A percentile compares a stretch with the other conserved stretches of the same genome.
phyloP scores from a whole-genome alignment of 176 grass and related monocot genomes.

The Carex myosuroides region DNA sequence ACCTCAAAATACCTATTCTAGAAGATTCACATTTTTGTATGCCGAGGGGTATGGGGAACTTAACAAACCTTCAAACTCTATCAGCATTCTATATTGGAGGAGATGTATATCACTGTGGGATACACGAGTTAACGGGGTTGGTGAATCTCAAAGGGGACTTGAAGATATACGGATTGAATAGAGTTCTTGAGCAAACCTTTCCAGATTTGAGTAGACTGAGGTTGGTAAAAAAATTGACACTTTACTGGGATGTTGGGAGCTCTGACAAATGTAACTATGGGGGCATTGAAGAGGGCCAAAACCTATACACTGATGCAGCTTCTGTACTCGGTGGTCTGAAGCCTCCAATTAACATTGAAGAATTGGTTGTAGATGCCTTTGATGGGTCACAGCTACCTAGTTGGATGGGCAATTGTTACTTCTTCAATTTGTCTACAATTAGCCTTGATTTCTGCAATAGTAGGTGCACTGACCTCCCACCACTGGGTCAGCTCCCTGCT shows the following conservation, averaged over 20 bases:
- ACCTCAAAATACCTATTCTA: conserved; percentile 26
- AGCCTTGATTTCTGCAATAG: conserved; percentile 19
- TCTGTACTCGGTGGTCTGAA: conserved; percentile 5
- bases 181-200: conserved; percentile 10
- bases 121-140: conserved; percentile 34
- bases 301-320: conserved; percentile 1
- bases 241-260: conserved; percentile 26
- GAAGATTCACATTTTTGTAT: conserved; percentile 15
- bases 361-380: conserved; percentile 26
- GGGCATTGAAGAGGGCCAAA: background rate
- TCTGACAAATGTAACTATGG: conserved; percentile 14
- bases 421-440: conserved; percentile 22
- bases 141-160: conserved; percentile 41
- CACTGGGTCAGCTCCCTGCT: conserved; percentile 29
- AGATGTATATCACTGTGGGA: conserved; percentile 25
- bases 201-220: conserved; percentile 9
- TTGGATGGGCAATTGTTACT: conserved; percentile 30
- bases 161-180: conserved; percentile 29
- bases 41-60: conserved; percentile 32
- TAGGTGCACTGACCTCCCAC: conserved; percentile 27
- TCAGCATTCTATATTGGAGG: conserved; percentile 22
- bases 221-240: conserved; percentile 21
- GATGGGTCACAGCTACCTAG: conserved; percentile 27
- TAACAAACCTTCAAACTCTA: conserved; percentile 41
- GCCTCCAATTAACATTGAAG: conserved; percentile 3